Evolutionary conservation across 78 protist genomes (phyloP).

Genomic region (Reticulomyxa filosa): DNA sequence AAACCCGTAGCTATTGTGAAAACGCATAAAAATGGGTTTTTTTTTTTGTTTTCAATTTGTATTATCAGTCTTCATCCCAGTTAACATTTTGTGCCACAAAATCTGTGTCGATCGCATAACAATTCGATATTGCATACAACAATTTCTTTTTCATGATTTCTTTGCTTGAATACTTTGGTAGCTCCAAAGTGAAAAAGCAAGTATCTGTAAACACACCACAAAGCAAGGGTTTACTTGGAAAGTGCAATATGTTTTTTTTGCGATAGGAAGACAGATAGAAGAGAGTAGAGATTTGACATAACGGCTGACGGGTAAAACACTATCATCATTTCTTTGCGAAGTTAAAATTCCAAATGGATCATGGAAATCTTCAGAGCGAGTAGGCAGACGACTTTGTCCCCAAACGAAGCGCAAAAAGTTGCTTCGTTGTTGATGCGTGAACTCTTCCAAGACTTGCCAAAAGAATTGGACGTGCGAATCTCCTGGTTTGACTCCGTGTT

Average conservation of each 20-base stretch:
- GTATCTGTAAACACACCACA: slow-evolving; percentile 31
- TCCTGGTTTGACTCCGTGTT: not conserved
- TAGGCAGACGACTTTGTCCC: slow-evolving; percentile 21
- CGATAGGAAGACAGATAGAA: not conserved
- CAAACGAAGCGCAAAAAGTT: slow-evolving; percentile 16
- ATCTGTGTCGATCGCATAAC: slow-evolving; percentile 53
- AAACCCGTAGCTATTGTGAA: no score
- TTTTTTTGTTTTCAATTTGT: not conserved
- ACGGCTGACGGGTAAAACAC: slow-evolving; percentile 2
- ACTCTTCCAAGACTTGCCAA: not conserved
- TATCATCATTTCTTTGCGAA: not conserved
- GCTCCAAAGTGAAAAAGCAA: slow-evolving; percentile 53
- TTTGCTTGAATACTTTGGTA: slow-evolving; percentile 38
- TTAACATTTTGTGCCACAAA: not conserved
- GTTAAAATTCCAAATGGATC: not conserved
- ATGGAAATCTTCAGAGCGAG: not conserved
- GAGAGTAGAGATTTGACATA: not conserved
- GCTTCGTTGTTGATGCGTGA: slow-evolving; percentile 2
- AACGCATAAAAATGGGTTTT: no score
- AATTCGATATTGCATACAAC: slow-evolving; percentile 46
- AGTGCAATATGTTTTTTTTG: not conserved
- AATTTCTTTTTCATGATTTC: slow-evolving; percentile 31
- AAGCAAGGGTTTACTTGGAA: not conserved
- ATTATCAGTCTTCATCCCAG: not conserved
- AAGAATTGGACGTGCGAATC: slow-evolving; percentile 8